Evolutionary conservation across 805 yeast genomes (phyloP), one percentile per base, ranked within the genome.

Genomic region (Candida maesae): DNA sequence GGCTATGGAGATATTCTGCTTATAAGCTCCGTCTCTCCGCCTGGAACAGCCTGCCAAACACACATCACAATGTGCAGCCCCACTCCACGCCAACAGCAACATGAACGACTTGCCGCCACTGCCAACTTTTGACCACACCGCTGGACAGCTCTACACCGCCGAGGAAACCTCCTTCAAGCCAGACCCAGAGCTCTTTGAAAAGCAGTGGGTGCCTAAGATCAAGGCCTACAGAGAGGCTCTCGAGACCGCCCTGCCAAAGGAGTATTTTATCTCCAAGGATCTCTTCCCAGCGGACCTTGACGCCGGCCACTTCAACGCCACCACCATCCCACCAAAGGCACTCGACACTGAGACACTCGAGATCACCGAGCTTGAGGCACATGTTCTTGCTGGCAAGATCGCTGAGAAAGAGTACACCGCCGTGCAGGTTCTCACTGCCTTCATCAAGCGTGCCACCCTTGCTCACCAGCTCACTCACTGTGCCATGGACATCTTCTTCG

Each of bases 381-480:
- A 25, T 11, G 33, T 37, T 5, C 38, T 49, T 12, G 53, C 47
- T 5, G 8, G n/a, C 3, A 44, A 42, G 42, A 42, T 47, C n/a
- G 38, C 43, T 5, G 14, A 39, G 12, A 36, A 41, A 27, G 49
- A 56, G 36, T 65, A 65, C 63, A 53, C 66, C 4, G 55, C 81
- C 1, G 58, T 62, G 0, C 66, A 71, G 36, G 79, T 78, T 2
- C 59, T 74, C 3, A 59, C 59, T 6, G 83, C 84, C 1, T 79
- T 72, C 55, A 68, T 76, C 50, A 78, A 78, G 51, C 59, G 84
- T 32, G 50, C 50, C 12, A 38, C 50, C 2, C 66, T 76, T 38
- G 77, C 79, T 5, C 88, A 85, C 44, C 79, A 77, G 46, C 70
- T 78, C 51, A 73, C 80, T 45, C 75, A 78, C 50, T 70, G 76